Evolutionary conservation across 371 early-diverging fungal genomes (phyloP).

Genomic region (Blakeslea trispora): DNA sequence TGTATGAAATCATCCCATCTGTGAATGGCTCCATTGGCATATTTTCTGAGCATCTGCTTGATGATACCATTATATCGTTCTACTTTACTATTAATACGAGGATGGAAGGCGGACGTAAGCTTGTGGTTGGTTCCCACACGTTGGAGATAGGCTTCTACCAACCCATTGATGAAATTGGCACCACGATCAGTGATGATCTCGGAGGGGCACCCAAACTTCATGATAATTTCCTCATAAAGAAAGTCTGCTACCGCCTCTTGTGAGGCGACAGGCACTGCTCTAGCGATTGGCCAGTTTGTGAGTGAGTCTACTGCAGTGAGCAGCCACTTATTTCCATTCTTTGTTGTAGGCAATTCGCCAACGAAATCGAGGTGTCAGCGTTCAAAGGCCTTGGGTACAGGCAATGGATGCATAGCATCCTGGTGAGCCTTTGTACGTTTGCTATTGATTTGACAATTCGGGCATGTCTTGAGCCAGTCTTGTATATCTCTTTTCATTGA

Average conservation of each 20-base stretch:
- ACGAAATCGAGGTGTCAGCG: conserved; percentile 34
- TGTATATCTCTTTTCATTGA: conserved; percentile 1
- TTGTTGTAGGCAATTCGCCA: conserved; percentile 21
- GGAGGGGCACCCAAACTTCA: conserved; percentile 31
- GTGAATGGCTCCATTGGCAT: conserved; percentile 13
- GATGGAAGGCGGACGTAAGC: conserved; percentile 29
- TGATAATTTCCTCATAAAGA: conserved; percentile 1
- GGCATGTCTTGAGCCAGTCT: conserved; percentile 13
- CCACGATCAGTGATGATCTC: conserved; percentile 31
- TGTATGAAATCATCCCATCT: conserved; percentile 24
- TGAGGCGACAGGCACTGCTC: conserved; percentile 11
- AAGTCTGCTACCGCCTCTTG: conserved; percentile 30
- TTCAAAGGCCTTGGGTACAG: conserved; percentile 13
- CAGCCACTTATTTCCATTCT: conserved; percentile 25
- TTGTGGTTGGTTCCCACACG: conserved; percentile 7
- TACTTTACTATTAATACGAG: conserved; percentile 25
- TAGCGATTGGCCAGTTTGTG: conserved; percentile 45
- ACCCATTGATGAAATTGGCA: conserved; percentile 13
- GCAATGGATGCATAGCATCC: conserved; percentile 10
- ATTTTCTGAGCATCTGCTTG: conserved; percentile 24
- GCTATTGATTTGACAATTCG: conserved; percentile 3
- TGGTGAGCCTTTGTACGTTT: background rate
- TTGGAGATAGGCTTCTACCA: conserved; percentile 7
- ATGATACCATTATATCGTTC: conserved; percentile 19
- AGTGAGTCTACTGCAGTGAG: conserved; percentile 42